Percentiles rank a stretch among this genome's conserved stretches.
Evolutionary conservation across 1,284 basidiomycete genomes (phyloP).

Genomic region (Ganoderma lingzhi): DNA sequence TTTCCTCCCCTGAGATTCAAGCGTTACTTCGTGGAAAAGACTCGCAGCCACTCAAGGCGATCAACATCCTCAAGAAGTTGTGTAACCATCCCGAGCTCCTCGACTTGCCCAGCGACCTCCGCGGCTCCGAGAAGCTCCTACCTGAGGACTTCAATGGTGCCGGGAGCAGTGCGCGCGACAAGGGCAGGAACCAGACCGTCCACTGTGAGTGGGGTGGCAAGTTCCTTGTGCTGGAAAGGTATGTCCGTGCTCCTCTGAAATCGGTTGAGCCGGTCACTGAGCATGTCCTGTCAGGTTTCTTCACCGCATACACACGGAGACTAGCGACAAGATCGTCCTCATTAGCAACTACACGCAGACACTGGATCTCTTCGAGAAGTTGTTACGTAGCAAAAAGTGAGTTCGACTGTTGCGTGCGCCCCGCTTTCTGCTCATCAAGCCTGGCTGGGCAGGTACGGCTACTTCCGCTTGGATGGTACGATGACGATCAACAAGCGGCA

Average conservation of each 20-base stretch:
- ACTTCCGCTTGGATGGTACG: slow-evolving; percentile 92
- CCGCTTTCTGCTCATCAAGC: neutral
- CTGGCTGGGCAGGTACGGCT: slow-evolving; percentile 77
- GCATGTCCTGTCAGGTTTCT: slow-evolving; percentile 69
- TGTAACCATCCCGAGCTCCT: slow-evolving; percentile 98
- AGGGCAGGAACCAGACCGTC: slow-evolving; percentile 62
- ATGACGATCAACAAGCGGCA: slow-evolving; percentile 96
- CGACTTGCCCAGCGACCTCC: slow-evolving; percentile 87
- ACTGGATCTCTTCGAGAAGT: slow-evolving; percentile 91
- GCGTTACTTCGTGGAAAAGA: slow-evolving; percentile 89
- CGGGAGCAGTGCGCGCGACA: slow-evolving; percentile 46
- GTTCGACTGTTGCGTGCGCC: slow-evolving; percentile 30
- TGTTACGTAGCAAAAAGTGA: slow-evolving; percentile 86
- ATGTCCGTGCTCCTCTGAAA: neutral
- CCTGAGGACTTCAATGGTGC: slow-evolving; percentile 84
- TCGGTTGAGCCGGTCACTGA: neutral
- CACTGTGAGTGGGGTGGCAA: slow-evolving; percentile 90
- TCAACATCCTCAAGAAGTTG: slow-evolving; percentile 96
- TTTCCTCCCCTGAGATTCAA: slow-evolving; percentile 94
- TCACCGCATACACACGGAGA: slow-evolving; percentile 81
- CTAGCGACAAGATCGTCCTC: slow-evolving; percentile 97
- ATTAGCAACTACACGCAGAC: slow-evolving; percentile 99
- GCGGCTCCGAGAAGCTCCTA: slow-evolving; percentile 85
- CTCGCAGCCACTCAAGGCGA: slow-evolving; percentile 97
- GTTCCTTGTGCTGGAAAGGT: slow-evolving; percentile 95